Evolutionary conservation across 2,329 filamentous ascomycete species (phyloP), one percentile per base, ranked within the genome.

Genomic region (Didymella exigua): DNA sequence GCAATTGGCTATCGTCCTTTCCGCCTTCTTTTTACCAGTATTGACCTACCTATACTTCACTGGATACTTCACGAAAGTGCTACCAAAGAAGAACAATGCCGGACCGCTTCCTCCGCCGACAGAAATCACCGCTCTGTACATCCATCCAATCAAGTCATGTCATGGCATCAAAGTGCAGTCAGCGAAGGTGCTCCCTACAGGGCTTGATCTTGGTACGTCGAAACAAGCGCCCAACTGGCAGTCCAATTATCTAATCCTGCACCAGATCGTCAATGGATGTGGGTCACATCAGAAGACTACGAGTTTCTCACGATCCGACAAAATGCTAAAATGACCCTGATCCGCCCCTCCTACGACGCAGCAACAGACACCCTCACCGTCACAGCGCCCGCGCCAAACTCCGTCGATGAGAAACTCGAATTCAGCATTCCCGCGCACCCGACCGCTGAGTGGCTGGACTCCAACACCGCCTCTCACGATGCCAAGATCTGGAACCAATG

Each of bases 111-210:
- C 74, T n/a, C 61, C 67, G 21, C 61, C 75, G 13, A 78, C 77
- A 0, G 72, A 78, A 41, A 74, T 82, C 31, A 75, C 75, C n/a
- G 74, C 73, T 4, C 75, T 88, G 10, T 80, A 80, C 51, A 78
- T 87, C 62, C 87, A 88, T 67, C 86, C 86, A 11, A 84, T 88
- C 65, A 88, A 88, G 67, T 88, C 85, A 56, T 88, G 86, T 62
- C 84, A 86, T 40, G 86, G 86, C 9, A 78, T 88, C 61, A 76
- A 81, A 34, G 75, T 88, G 9, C 69, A 79, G 14, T 79, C 77
- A 2, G 79, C 83, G 2, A 77, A 74, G 4, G 75, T 88, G 1
- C 76, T 81, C 29, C 79, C 78, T 40, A 81, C 83, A 3, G 86
- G 86, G 0, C 77, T 88, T 10, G 83, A 85, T 38, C 76, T 88